Percentiles rank a stretch among this genome's conserved stretches.
Conservation (phyloP, 768 basidiomycete genomes). For the Leucocoprinus birnbaumii region DNA sequence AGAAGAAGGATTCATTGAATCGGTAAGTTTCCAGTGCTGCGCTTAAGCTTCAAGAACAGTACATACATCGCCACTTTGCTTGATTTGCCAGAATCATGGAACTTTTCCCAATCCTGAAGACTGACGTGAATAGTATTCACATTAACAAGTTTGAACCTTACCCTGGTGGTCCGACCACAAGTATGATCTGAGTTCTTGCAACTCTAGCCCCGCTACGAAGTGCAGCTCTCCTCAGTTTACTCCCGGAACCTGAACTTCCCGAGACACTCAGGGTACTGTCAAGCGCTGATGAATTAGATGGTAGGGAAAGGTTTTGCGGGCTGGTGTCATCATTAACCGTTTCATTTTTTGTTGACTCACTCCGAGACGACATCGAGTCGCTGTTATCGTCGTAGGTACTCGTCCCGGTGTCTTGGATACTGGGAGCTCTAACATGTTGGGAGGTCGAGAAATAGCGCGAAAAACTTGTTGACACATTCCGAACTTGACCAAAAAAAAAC, state of each 20-base stretch:
- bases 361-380: constrained; percentile 42
- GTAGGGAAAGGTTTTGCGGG: constrained; percentile 17
- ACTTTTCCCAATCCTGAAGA: constrained; percentile 66
- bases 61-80: constrained; percentile 68
- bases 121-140: neutral
- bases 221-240: constrained; percentile 42
- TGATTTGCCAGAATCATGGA: constrained; percentile 68
- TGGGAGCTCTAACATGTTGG: constrained; percentile 33
- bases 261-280: constrained; percentile 24
- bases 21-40: neutral
- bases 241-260: constrained; percentile 34
- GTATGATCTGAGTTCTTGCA: constrained; percentile 54
- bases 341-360: constrained; percentile 31
- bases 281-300: constrained; percentile 19
- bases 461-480: constrained; percentile 54
- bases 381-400: constrained; percentile 34
- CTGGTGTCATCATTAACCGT: constrained; percentile 19
- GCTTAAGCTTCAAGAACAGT: no score
- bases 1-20: neutral
- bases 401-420: constrained; percentile 23
- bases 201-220: constrained; percentile 39
- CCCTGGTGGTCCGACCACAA: constrained; percentile 67
- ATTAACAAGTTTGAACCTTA: constrained; percentile 23
- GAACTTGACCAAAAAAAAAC: constrained; percentile 26
- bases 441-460: constrained; percentile 48